Evolutionary conservation across 306 rosid species (phyloP).

Genomic region (Prunus davidiana): DNA sequence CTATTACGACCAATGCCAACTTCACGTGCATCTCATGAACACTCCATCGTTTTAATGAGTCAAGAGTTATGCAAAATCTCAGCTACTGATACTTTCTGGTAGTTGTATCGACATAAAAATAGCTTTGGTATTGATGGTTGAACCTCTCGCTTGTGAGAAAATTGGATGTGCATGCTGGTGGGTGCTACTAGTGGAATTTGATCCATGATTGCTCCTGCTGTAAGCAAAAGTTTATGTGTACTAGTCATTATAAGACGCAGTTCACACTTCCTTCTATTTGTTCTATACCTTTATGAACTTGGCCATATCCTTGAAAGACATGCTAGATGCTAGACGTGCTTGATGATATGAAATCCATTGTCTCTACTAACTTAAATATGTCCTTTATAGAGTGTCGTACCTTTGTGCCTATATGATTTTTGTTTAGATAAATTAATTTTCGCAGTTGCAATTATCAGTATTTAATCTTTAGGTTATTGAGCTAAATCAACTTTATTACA

Average conservation of each 20-base stretch:
- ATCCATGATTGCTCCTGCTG: neutral
- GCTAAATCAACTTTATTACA: neutral
- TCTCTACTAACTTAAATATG: neutral
- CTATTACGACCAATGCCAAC: neutral
- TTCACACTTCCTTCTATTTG: neutral
- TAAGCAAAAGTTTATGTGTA: neutral
- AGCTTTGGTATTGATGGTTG: neutral
- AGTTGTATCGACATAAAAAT: neutral
- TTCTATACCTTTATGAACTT: neutral
- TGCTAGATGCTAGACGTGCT: neutral
- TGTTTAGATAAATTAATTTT: neutral
- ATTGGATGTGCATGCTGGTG: neutral
- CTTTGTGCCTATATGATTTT: neutral
- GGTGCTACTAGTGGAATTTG: neutral
- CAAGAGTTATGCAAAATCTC: neutral
- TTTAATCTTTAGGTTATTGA: neutral
- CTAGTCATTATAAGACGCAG: neutral
- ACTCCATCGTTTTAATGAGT: neutral
- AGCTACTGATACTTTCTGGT: neutral
- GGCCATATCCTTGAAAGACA: neutral
- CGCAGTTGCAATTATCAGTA: neutral
- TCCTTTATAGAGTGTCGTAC: neutral
- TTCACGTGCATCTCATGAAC: neutral
- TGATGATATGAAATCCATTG: neutral
- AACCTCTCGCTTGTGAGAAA: neutral